phyloP scores from a whole-genome alignment of 331 rosid species.

The Quercus phellos region DNA sequence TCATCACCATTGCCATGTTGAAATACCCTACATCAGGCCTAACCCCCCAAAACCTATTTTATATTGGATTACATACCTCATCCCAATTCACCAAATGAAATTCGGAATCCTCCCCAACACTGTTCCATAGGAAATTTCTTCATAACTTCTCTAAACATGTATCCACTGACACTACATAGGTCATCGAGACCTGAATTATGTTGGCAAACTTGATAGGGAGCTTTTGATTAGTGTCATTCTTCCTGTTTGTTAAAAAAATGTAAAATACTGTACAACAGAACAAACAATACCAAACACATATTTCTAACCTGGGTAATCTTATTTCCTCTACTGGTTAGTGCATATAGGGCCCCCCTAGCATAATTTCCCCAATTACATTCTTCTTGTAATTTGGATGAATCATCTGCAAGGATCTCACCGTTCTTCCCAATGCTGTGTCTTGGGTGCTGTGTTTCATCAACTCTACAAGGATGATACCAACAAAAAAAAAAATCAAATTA shows the following conservation, averaged over 20 bases:
- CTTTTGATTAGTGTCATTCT: background rate
- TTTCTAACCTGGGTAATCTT: conserved; percentile 57
- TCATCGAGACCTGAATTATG: no score
- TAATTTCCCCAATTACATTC: conserved; percentile 85
- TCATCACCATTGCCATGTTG: no score
- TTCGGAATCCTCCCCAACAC: no score
- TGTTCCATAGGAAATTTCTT: no score
- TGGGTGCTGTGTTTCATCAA: conserved; percentile 58
- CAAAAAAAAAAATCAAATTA: conserved; percentile 10
- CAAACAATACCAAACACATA: background rate
- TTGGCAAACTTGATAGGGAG: no score
- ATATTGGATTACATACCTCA: no score
- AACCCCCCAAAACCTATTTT: no score
- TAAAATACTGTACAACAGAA: background rate
- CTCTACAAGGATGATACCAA: conserved; percentile 35
- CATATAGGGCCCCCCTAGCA: conserved; percentile 87
- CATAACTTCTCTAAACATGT: no score
- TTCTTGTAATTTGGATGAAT: conserved; percentile 36
- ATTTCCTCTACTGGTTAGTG: conserved; percentile 52
- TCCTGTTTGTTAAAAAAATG: background rate
- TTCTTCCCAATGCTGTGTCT: conserved; percentile 14
- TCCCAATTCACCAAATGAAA: no score
- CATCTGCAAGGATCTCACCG: conserved; percentile 28
- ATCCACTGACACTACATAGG: no score
- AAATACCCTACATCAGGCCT: no score